Percentiles rank a stretch among this genome's conserved stretches.
phyloP scores from a whole-genome alignment of 2,329 filamentous ascomycete genomes.

The Chaetomium sp. region DNA sequence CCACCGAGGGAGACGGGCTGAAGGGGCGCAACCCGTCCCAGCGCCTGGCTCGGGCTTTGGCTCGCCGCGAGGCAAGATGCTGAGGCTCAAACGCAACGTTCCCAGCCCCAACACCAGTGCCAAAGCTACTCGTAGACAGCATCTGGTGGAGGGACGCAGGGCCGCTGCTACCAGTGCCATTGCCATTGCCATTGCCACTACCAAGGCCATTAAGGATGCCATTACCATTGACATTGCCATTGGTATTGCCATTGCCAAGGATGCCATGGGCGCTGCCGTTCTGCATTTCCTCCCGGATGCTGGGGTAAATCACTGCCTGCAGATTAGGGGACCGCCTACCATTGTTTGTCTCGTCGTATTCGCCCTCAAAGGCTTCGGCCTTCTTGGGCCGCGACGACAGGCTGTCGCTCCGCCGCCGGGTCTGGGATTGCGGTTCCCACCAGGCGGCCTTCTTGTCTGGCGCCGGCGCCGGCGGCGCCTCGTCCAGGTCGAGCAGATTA shows the following conservation, averaged over 20 bases:
- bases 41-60: constrained; percentile 13
- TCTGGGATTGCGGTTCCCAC: constrained; percentile 60
- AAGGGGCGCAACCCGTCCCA: constrained; percentile 19
- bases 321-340: constrained; percentile 34
- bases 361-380: constrained; percentile 59
- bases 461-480: constrained; percentile 26
- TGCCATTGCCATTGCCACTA: no score
- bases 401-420: constrained; percentile 42
- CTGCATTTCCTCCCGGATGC: constrained; percentile 13
- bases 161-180: no score
- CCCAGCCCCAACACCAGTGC: background rate
- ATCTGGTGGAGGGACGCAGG: background rate
- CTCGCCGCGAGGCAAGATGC: constrained; percentile 10
- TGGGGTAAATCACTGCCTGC: constrained; percentile 11
- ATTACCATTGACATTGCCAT: no score
- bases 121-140: constrained; percentile 9
- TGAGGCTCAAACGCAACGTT: constrained; percentile 9
- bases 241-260: no score
- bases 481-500: constrained; percentile 53
- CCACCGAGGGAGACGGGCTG: constrained; percentile 15
- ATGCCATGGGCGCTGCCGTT: constrained; percentile 1
- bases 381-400: constrained; percentile 43
- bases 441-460: constrained; percentile 55
- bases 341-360: constrained; percentile 58
- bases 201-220: no score